A percentile compares a stretch with the other conserved stretches of the same genome.
Evolutionary conservation across 768 basidiomycete genomes (phyloP).

Genomic region (Collybiopsis confluens): DNA sequence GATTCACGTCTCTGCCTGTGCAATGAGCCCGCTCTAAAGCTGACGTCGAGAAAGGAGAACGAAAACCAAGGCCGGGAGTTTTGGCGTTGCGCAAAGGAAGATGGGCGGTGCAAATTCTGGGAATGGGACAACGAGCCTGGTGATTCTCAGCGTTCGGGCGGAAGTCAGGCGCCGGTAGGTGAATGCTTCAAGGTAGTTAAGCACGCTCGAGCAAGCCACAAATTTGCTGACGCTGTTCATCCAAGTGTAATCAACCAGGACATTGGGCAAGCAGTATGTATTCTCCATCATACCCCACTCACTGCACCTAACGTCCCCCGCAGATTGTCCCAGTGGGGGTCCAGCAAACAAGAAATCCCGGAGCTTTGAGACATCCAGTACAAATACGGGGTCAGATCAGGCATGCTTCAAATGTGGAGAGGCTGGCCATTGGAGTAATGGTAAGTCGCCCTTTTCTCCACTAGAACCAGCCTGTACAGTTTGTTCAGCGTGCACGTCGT

Average conservation of each 20-base stretch:
- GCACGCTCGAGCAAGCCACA: background rate
- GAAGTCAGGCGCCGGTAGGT: conserved; percentile 19
- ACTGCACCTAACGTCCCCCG: background rate
- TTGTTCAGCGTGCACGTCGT: conserved; percentile 13
- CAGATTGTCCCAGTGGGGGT: conserved; percentile 52
- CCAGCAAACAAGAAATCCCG: conserved; percentile 34
- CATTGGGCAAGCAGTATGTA: conserved; percentile 63
- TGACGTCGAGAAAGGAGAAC: conserved; percentile 56
- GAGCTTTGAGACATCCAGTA: conserved; percentile 38
- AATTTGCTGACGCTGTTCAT: background rate
- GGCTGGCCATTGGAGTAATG: conserved; percentile 57
- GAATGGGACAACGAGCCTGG: conserved; percentile 58
- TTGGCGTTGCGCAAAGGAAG: conserved; percentile 68
- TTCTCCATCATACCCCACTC: background rate
- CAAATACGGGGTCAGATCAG: conserved; percentile 17
- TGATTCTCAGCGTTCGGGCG: conserved; percentile 18
- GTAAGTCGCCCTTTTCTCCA: too few species aligned
- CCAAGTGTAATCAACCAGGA: conserved; percentile 56
- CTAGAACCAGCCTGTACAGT: background rate
- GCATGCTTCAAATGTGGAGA: conserved; percentile 55
- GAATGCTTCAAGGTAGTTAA: conserved; percentile 46
- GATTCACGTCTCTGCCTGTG: conserved; percentile 49
- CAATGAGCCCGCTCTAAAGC: conserved; percentile 44
- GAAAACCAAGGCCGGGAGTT: conserved; percentile 74
- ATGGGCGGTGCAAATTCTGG: conserved; percentile 67